A percentile compares a stretch with the other conserved stretches of the same genome.
Evolutionary conservation across 129 eudicot genomes (phyloP).

Genomic region (Ambrosia artemisiifolia): DNA sequence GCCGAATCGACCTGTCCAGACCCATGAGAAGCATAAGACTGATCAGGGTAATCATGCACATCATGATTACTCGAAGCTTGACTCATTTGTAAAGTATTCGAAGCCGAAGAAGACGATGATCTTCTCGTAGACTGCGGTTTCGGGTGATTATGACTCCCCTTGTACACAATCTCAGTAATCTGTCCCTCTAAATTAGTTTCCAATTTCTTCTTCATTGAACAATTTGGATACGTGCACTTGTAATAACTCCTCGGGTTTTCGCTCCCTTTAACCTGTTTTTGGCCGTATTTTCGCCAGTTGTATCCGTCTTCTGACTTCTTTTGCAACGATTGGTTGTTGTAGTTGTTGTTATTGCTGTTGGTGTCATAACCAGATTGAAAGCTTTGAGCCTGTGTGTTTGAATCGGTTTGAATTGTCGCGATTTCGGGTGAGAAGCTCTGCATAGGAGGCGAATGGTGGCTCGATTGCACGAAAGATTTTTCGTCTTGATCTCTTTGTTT

Average conservation of each 20-base stretch:
- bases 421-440: slow-evolving; percentile 57
- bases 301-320: slow-evolving; percentile 72
- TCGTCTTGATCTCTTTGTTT: slow-evolving; percentile 27
- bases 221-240: slow-evolving; percentile 71
- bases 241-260: slow-evolving; percentile 87
- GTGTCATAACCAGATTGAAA: slow-evolving; percentile 29
- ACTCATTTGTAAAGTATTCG: slow-evolving; percentile 24
- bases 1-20: slow-evolving; percentile 61
- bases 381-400: slow-evolving; percentile 35
- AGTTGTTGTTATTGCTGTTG: slow-evolving; percentile 20
- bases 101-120: slow-evolving; percentile 53
- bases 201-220: slow-evolving; percentile 75
- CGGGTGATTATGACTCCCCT: slow-evolving; percentile 80
- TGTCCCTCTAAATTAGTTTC: slow-evolving; percentile 72
- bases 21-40: slow-evolving; percentile 43
- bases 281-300: slow-evolving; percentile 92
- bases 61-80: slow-evolving; percentile 29
- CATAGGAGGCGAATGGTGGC: slow-evolving; percentile 17
- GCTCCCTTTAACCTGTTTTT: slow-evolving; percentile 85
- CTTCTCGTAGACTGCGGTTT: slow-evolving; percentile 71
- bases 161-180: slow-evolving; percentile 85
- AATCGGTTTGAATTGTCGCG: slow-evolving; percentile 43
- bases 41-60: slow-evolving; percentile 37
- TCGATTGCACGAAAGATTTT: slow-evolving; percentile 32
- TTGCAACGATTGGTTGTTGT: slow-evolving; percentile 26